phyloP scores from a whole-genome alignment of 2,329 filamentous ascomycete species.

The Neofusicoccum laricinum region DNA sequence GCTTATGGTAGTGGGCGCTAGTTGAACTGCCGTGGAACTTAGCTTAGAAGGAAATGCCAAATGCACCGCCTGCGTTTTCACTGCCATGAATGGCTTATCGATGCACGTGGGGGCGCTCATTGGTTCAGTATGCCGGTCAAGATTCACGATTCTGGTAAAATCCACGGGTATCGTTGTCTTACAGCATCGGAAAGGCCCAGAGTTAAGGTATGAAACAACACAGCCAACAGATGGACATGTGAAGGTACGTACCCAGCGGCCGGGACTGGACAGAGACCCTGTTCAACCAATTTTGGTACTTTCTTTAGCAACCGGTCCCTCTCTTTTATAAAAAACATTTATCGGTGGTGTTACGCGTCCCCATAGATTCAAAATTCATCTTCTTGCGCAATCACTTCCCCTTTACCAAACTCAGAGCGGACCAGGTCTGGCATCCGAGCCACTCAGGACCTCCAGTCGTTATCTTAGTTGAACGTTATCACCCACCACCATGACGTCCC shows the following conservation, averaged over 20 bases:
- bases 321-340: not conserved
- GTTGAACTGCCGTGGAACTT: not conserved
- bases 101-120: not conserved
- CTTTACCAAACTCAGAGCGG: not conserved
- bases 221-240: not conserved
- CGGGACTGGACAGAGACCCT: not conserved
- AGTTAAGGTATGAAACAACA: not conserved
- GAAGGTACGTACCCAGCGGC: not conserved
- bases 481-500: not conserved
- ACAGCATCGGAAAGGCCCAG: not conserved
- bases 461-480: not conserved
- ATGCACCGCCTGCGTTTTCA: not conserved
- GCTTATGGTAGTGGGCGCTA: not conserved
- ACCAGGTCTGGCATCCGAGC: not conserved
- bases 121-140: not conserved
- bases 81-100: not conserved
- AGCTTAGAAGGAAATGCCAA: not conserved
- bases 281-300: not conserved
- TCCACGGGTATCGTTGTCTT: not conserved
- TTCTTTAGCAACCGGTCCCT: not conserved
- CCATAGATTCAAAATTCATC: not conserved
- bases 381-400: not conserved
- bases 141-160: not conserved
- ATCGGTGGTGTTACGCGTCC: not conserved
- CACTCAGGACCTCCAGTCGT: not conserved